A percentile compares a stretch with the other conserved stretches of the same genome.
phyloP scores from a whole-genome alignment of 495 filamentous ascomycete genomes.

The Lichenothelia convexa region DNA sequence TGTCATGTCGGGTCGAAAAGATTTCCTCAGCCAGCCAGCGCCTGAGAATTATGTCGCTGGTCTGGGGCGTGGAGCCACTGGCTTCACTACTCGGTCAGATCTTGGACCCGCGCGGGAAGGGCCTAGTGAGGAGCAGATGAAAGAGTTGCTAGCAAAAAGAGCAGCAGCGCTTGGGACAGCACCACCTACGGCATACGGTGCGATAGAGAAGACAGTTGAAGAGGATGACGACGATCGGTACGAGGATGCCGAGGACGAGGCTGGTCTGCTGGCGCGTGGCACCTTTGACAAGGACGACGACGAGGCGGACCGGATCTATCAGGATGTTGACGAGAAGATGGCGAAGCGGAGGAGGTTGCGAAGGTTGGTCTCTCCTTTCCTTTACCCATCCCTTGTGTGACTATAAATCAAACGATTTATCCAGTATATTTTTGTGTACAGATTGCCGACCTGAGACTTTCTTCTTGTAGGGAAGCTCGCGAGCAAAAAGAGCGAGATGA shows the following conservation, averaged over 20 bases:
- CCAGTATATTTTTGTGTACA: conserved; percentile 48
- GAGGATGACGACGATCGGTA: conserved; percentile 62
- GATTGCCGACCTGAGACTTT: conserved; percentile 62
- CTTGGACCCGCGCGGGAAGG: conserved; percentile 91
- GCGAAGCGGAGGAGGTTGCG: conserved; percentile 64
- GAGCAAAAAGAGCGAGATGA: conserved; percentile 81
- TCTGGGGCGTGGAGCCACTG: conserved; percentile 91
- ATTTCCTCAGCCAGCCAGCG: conserved; percentile 79
- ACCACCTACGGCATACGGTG: conserved; percentile 64
- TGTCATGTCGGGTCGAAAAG: conserved; percentile 61
- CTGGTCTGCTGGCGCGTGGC: conserved; percentile 83
- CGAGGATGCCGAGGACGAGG: conserved; percentile 93
- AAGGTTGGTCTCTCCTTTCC: conserved; percentile 54
- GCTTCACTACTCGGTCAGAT: conserved; percentile 95
- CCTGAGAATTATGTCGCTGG: conserved; percentile 98
- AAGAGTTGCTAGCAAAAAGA: conserved; percentile 83
- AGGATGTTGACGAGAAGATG: conserved; percentile 92
- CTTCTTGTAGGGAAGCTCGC: conserved; percentile 77
- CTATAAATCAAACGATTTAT: conserved; percentile 49
- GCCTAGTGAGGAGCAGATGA: conserved; percentile 94
- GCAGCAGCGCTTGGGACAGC: conserved; percentile 68
- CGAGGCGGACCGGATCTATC: conserved; percentile 89
- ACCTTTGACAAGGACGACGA: conserved; percentile 93
- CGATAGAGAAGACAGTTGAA: conserved; percentile 50
- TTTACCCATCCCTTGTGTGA: conserved; percentile 5